These are phyloP conservation scores for grape (Vitis vinifera) DNA, from an alignment of 164 flowering plant species.

Conservation along the genomic window ASM3070453v1 NC_081821.1:12710001-12710500, in stretches of 20 bases:
- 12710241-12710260: conserved; percentile 85
- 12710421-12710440: no score
- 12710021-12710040: not conserved
- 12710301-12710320: conserved; percentile 8
- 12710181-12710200: conserved; percentile 94
- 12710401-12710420: no score
- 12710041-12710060: not conserved
- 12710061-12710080: not conserved
- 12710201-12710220: conserved; percentile 88
- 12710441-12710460: no score
- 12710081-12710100: not conserved
- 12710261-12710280: conserved; percentile 61
- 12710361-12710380: not conserved
- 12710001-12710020: not conserved
- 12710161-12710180: conserved; percentile 98
- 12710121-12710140: not conserved
- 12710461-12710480: no score
- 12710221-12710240: conserved; percentile 75
- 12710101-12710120: not conserved
- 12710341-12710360: not conserved
- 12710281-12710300: conserved; percentile 39
- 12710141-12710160: conserved; percentile 87
- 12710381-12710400: no score
- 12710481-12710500: no score
- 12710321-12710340: conserved; percentile 6